Conservation (phyloP, 805 yeast genomes). For the Metschnikowia drakensbergensis region DNA sequence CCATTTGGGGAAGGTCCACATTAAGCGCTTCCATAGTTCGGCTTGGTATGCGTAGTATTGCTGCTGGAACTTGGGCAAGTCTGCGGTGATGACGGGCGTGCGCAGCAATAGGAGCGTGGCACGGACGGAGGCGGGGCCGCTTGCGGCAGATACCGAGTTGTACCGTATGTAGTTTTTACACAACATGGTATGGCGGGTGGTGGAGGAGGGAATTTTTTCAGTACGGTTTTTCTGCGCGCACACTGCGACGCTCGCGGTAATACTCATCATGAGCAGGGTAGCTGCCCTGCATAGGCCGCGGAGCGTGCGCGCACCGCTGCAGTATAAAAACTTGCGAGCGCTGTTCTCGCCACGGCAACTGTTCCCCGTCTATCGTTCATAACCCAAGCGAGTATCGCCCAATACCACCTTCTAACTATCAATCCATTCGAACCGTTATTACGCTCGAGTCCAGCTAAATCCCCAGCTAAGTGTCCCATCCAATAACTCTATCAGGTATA, state of each 20-base stretch:
- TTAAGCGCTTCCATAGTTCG: constrained; percentile 80
- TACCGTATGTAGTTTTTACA: constrained; percentile 13
- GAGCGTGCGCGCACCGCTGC: constrained; percentile 13
- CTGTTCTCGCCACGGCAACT: not conserved
- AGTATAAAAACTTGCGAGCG: constrained; percentile 7
- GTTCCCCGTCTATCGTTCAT: not conserved
- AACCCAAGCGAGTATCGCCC: not conserved
- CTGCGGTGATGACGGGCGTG: constrained; percentile 80
- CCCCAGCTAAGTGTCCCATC: not conserved
- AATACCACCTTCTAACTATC: not conserved
- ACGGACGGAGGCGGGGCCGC: constrained; percentile 27
- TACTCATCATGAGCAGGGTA: not conserved
- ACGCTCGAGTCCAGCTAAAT: constrained; percentile 2
- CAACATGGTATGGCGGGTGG: constrained; percentile 9
- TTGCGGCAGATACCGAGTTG: constrained; percentile 10
- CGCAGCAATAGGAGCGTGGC: constrained; percentile 66
- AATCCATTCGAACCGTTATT: not conserved
- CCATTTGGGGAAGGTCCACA: constrained; percentile 97
- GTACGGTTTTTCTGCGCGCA: constrained; percentile 7
- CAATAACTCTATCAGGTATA: not conserved
- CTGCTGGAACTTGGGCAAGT: constrained; percentile 64
- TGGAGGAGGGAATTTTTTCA: constrained; percentile 11
- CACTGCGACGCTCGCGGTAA: not conserved
- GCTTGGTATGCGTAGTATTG: constrained; percentile 79
- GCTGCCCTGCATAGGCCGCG: not conserved